These are phyloP conservation scores for Luvunga scandens DNA, from an alignment of 345 rosid species.

Conservation along the genomic window DNA sequence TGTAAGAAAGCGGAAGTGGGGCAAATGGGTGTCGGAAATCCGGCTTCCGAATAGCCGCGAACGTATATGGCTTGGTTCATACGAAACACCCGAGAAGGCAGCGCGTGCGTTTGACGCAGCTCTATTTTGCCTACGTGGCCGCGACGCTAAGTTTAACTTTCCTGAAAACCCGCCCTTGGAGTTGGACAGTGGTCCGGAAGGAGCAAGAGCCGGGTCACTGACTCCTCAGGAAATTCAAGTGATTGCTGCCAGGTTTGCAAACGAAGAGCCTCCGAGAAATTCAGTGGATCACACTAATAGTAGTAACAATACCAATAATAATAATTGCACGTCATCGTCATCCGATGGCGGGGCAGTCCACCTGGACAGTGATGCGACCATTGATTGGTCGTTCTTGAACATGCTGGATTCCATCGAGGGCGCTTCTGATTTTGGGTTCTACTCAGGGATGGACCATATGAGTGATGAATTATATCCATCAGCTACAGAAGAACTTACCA, in stretches of 20 bases:
- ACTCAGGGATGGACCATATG: constrained; percentile 17
- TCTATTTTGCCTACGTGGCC: constrained; percentile 64
- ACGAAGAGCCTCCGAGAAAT: constrained; percentile 8
- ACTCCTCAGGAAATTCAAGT: constrained; percentile 53
- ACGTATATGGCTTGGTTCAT: constrained; percentile 89
- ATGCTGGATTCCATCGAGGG: constrained; percentile 22
- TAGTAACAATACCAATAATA: too few relatives aligned
- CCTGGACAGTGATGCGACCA: constrained; percentile 9
- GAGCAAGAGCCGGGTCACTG: constrained; percentile 35
- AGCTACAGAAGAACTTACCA: not conserved
- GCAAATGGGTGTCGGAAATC: constrained; percentile 92
- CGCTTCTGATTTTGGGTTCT: constrained; percentile 24
- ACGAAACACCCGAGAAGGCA: constrained; percentile 69
- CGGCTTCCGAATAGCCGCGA: constrained; percentile 89
- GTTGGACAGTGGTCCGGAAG: constrained; percentile 18
- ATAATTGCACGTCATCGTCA: constrained; percentile 9
- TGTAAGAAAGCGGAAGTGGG: constrained; percentile 89
- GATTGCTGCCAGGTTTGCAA: constrained; percentile 55
- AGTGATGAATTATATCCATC: constrained; percentile 5
- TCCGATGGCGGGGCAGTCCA: constrained; percentile 4
- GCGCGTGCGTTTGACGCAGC: constrained; percentile 98
- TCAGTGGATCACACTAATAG: not conserved
- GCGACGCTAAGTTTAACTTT: constrained; percentile 61
- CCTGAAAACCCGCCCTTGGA: constrained; percentile 54
- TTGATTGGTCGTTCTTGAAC: constrained; percentile 49